These are phyloP conservation scores for Hydnomerulius pinastri DNA, from an alignment of 768 basidiomycete species.

Conservation along the genomic window DNA sequence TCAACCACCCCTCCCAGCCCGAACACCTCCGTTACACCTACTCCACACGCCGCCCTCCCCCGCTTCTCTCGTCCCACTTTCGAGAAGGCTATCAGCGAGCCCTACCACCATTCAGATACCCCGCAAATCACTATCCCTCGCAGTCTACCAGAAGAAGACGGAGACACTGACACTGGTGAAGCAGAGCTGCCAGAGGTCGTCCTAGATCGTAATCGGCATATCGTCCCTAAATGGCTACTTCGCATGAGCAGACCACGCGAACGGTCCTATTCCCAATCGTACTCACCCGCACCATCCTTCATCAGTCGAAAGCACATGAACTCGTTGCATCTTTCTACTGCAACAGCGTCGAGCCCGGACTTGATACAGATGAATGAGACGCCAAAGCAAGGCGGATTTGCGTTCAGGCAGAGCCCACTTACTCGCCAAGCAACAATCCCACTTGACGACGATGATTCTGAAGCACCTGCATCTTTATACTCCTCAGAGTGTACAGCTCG, in stretches of 20 bases:
- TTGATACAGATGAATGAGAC: constrained; percentile 42
- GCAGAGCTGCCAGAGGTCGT: constrained; percentile 94
- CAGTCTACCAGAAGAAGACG: constrained; percentile 28
- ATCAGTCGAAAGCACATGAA: constrained; percentile 39
- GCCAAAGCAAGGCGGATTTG: constrained; percentile 5
- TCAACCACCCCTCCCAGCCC: constrained; percentile 23
- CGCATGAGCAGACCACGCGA: constrained; percentile 49
- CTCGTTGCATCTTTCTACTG: constrained; percentile 46
- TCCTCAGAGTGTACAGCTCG: constrained; percentile 40
- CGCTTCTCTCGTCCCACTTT: constrained; percentile 28
- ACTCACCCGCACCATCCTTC: constrained; percentile 28
- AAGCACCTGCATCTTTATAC: constrained; percentile 53
- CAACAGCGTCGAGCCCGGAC: constrained; percentile 73
- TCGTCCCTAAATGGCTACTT: constrained; percentile 92
- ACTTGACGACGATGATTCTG: constrained; percentile 40
- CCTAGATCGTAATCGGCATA: constrained; percentile 92
- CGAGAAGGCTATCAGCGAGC: constrained; percentile 30
- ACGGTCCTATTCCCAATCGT: constrained; percentile 47
- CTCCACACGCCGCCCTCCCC: constrained; percentile 21
- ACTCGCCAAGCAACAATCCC: constrained; percentile 40
- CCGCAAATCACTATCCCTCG: not conserved
- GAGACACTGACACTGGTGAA: constrained; percentile 55
- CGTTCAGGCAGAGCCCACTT: constrained; percentile 42
- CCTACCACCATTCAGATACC: constrained; percentile 9
- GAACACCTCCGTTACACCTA: constrained; percentile 10